phyloP scores from a whole-genome alignment of 2,329 filamentous ascomycete species.

The Aspergillus vadensis region DNA sequence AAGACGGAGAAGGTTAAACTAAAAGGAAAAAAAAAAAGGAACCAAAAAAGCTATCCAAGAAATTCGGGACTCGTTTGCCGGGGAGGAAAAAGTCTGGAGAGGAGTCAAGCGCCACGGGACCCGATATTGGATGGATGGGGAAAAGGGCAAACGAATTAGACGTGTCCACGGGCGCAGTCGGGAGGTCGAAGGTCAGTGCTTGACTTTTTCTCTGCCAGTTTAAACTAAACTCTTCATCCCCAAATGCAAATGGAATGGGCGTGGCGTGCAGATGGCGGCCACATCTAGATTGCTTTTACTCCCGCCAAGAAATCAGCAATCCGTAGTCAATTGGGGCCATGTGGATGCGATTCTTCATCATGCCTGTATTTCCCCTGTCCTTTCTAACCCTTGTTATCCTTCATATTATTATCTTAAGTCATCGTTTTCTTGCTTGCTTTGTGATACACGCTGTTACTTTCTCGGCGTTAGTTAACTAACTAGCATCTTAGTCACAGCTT shows the following conservation, averaged over 20 bases:
- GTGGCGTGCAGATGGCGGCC: conserved; percentile 19
- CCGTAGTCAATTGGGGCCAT: background rate
- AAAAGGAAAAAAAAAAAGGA: too few relatives aligned
- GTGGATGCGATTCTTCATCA: conserved; percentile 3
- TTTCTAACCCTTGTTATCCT: too few relatives aligned
- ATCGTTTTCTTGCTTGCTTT: too few relatives aligned
- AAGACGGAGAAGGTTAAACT: background rate
- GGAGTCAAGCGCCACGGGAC: conserved; percentile 5
- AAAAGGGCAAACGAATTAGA: conserved; percentile 24
- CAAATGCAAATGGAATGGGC: background rate
- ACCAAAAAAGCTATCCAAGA: too few relatives aligned
- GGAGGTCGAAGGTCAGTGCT: conserved; percentile 21
- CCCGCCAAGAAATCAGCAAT: too few relatives aligned
- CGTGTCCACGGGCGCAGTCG: conserved; percentile 35
- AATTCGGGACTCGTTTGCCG: background rate
- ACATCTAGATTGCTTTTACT: conserved; percentile 25
- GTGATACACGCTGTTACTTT: too few relatives aligned
- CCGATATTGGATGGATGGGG: background rate
- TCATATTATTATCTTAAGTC: too few relatives aligned
- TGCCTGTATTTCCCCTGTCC: background rate
- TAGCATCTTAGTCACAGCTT: too few relatives aligned
- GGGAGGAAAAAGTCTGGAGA: background rate
- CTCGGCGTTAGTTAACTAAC: too few relatives aligned
- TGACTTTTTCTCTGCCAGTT: background rate
- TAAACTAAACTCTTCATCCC: background rate